A percentile compares a stretch with the other conserved stretches of the same genome.
Evolutionary conservation across 805 yeast genomes (phyloP).

Genomic region (Candida anglica): DNA sequence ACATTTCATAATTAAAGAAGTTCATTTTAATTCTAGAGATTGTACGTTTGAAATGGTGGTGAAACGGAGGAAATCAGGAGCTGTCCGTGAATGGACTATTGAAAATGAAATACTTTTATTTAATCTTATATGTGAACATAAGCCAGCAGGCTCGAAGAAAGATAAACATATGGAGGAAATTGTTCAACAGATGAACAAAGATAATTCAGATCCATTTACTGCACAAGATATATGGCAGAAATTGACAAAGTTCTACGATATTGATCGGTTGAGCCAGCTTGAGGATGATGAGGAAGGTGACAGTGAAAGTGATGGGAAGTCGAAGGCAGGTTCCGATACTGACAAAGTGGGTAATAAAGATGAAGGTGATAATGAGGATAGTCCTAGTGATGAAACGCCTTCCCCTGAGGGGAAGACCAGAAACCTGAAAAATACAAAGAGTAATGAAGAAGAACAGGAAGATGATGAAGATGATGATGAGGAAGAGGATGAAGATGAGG

Average conservation of each 20-base stretch:
- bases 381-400: conserved; percentile 4
- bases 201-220: conserved; percentile 27
- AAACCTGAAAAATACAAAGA: conserved; percentile 5
- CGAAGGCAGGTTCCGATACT: conserved; percentile 5
- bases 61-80: conserved; percentile 1
- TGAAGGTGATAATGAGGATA: conserved; percentile 5
- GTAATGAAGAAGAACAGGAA: conserved; percentile 5
- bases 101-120: conserved; percentile 63
- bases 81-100: conserved; percentile 49
- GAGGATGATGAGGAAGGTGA: conserved; percentile 3
- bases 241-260: conserved; percentile 49
- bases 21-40: too few relatives aligned
- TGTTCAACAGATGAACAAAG: conserved; percentile 34
- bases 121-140: conserved; percentile 57
- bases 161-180: conserved; percentile 41
- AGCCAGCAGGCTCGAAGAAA: conserved; percentile 60
- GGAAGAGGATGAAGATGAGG: conserved; percentile 3
- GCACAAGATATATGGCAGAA: conserved; percentile 56
- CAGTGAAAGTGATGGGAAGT: conserved; percentile 1
- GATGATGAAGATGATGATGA: conserved; percentile 4
- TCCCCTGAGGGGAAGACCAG: neutral
- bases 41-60: conserved; percentile 1
- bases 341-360: neutral
- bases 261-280: conserved; percentile 53
- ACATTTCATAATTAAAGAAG: too few relatives aligned